Evolutionary conservation across 805 yeast species (phyloP), one percentile per base, ranked within the genome.

Genomic region (Komagataella pseudopastoris): DNA sequence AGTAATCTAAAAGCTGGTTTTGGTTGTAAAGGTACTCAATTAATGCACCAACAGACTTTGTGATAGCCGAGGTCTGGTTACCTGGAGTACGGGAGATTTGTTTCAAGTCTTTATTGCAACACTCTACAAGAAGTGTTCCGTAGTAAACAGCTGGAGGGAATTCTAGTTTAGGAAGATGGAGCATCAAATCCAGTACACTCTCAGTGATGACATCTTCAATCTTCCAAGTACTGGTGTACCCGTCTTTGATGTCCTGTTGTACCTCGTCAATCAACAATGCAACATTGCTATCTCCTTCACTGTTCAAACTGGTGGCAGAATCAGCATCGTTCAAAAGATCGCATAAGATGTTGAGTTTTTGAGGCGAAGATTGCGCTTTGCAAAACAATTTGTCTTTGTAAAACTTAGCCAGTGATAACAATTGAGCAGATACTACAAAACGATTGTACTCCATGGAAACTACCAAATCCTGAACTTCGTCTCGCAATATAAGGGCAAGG

Each of bases 21-120:
- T 86, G 75, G 47, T 77, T 71, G 67, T 86, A 93, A 59, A 91
- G 78, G 62, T 78, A 88, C 58, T 96, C 77, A 55, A 91, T 79
- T 1, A 96, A 95, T 56, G 96, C 78, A 45, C 98, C 99, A 62
- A 93, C 80, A 1, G 90, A 95, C 6, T 96, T 96, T 1, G 98
- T 96, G 62, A 91, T 83, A 12, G 74, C 60, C 47, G 22, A 22
- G 23, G 47, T 65, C 58, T 62, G 49, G 16, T 44, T 44, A 7
- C 45, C 36, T 6, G 36, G 23, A 22, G 24, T 23, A 44, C 58
- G 57, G 44, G 59, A 56, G 44, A 59, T 56, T 8, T 57, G 81
- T 48, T 76, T 75, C 50, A 89, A 84, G 57, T 91, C 82, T 73
- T 88, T 72, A 58, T 81, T 76, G 66, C 98, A 91, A 48, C 93